phyloP scores from a whole-genome alignment of 83 land plant genomes.

The Diphasiastrum complanatum region DNA sequence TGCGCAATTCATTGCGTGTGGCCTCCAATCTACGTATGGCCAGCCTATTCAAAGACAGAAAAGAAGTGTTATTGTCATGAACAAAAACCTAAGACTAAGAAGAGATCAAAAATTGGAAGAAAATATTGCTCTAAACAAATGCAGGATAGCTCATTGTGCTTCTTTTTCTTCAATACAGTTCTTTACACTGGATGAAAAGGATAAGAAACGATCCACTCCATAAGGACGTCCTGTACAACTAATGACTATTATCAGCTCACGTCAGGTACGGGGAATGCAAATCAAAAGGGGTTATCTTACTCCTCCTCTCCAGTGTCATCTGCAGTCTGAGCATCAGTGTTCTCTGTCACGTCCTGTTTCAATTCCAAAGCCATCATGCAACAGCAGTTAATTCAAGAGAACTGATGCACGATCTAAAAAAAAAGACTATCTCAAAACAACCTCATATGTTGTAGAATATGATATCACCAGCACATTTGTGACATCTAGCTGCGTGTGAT shows the following conservation, averaged over 20 bases:
- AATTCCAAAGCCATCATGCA: neutral
- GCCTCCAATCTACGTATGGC: conserved; percentile 93
- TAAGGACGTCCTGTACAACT: neutral
- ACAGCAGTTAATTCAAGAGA: too few species aligned
- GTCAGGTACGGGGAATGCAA: neutral
- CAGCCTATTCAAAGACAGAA: conserved; percentile 45
- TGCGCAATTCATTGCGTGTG: conserved; percentile 76
- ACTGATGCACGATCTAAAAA: too few species aligned
- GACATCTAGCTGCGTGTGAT: neutral
- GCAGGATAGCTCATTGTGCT: too few species aligned
- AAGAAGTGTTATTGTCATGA: neutral
- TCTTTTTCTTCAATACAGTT: too few species aligned
- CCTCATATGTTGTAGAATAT: neutral
- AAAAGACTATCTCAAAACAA: too few species aligned
- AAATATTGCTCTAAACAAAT: neutral
- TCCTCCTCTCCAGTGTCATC: conserved; percentile 89
- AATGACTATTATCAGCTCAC: too few species aligned
- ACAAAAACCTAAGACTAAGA: neutral
- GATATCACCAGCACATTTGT: neutral
- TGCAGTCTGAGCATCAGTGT: conserved; percentile 43
- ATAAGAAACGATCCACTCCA: neutral
- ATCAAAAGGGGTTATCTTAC: conserved; percentile 36
- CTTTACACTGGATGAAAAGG: too few species aligned
- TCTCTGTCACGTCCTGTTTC: conserved; percentile 5
- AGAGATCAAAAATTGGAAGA: neutral